Base-by-base conservation (phyloP, 306 rosid species). In the Begonia peltatifolia region DNA sequence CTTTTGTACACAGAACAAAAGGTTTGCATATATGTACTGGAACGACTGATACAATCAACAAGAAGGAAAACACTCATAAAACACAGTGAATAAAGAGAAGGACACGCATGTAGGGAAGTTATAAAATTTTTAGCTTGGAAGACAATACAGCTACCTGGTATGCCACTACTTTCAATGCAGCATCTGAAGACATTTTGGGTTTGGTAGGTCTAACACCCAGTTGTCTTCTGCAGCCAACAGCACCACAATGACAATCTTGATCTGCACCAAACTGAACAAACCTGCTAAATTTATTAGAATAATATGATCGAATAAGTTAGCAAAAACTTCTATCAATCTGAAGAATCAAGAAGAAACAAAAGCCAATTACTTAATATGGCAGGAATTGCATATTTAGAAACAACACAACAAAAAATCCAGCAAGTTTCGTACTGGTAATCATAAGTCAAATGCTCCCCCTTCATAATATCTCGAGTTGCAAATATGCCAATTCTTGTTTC, bases 261-360 rank as follows among this genome's bases (percentile, higher is more conserved):
- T 89, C 97, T 74, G 97, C 95, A 68, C 97, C 97, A 76, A 85
- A 89, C 58, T 89, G 95, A 69, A 89, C 97, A 78, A 89, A 85
- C 95, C 97, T 85, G 88, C 85, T 53, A 61, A 25, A 61, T 71
- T 70, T 44, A 74, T 88, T 84, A 81, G 94, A 78, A 63, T 65
- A 62, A 51, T 60, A 58, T 53, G 30, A 48, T 42, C n/a, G 41
- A 23, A 58, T 10, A 58, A 23, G 14, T 3, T 30, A 23, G 63
- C 20, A 25, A 13, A 53, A 42, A 35, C 14, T 15, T 6, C 20
- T 3, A 30, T 53, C 58, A 54, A n/a, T 18, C 3, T 11, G 17
- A 46, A 13, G 25, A 53, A 44, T 63, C 15, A 7, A 49, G 23
- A 35, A 54, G 14, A 46, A 51, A 30, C 23, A 30, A 6, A 30